These are phyloP conservation scores for Vachellia pachyceras DNA, from an alignment of 306 rosid species.

Conservation along the genomic window DNA sequence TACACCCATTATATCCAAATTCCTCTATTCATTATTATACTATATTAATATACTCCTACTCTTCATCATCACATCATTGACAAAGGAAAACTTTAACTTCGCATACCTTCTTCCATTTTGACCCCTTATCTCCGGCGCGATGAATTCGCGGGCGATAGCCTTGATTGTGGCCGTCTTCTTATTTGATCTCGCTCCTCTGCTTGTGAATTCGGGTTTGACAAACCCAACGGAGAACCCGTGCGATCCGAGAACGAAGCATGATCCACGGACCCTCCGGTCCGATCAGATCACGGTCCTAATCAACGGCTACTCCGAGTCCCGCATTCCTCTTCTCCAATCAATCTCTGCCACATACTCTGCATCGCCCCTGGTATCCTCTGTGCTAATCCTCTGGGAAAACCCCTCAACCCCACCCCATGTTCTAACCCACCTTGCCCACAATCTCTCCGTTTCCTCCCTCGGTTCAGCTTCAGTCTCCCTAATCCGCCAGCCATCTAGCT, in stretches of 20 bases:
- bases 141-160: constrained; percentile 26
- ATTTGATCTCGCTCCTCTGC: background rate
- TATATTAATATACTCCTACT: background rate
- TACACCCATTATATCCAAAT: background rate
- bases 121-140: constrained; percentile 6
- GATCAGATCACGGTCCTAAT: constrained; percentile 77
- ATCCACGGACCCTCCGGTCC: constrained; percentile 47
- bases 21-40: background rate
- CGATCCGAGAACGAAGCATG: constrained; percentile 28
- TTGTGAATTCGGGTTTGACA: constrained; percentile 23
- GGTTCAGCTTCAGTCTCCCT: constrained; percentile 53
- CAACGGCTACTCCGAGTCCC: constrained; percentile 83
- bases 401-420: constrained; percentile 61
- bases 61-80: background rate
- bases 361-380: constrained; percentile 66
- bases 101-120: background rate
- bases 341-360: constrained; percentile 65
- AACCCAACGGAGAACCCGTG: constrained; percentile 48
- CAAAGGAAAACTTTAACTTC: background rate
- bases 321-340: constrained; percentile 80
- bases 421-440: constrained; percentile 49
- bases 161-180: constrained; percentile 17
- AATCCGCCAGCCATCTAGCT: constrained; percentile 55
- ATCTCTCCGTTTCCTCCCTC: constrained; percentile 50
- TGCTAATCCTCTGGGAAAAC: constrained; percentile 90